Conservation (phyloP, 257 asterid species). For the Rubia yunnanensis region DNA sequence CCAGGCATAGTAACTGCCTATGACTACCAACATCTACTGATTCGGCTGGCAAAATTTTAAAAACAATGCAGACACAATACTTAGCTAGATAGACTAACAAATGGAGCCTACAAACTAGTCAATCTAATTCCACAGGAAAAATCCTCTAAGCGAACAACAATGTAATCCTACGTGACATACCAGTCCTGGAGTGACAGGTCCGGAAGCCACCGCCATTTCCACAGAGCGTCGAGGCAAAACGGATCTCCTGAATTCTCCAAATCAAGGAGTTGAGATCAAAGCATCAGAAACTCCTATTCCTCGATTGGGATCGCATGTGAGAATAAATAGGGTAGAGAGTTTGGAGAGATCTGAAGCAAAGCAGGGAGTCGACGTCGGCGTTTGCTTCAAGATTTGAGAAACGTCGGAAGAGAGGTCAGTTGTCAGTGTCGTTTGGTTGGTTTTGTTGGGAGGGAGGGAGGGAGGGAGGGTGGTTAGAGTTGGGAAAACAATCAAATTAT, state of each 20-base stretch:
- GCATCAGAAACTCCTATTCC: constrained; percentile 4
- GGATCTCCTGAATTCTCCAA: constrained; percentile 7
- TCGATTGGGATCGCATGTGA: constrained; percentile 6
- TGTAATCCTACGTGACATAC: constrained; percentile 19
- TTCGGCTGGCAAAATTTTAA: not conserved
- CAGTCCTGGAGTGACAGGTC: constrained; percentile 68
- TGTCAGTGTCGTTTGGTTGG: constrained; percentile 10
- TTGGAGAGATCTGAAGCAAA: constrained; percentile 42
- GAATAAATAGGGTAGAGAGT: not conserved
- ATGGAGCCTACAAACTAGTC: not conserved
- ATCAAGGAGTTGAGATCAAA: constrained; percentile 10
- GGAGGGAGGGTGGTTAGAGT: not conserved
- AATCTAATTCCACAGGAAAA: not conserved
- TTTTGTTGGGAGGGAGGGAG: not conserved
- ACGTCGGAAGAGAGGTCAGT: constrained; percentile 19
- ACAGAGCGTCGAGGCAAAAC: not conserved
- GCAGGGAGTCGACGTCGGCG: constrained; percentile 40
- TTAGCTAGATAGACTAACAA: not conserved
- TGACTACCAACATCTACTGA: not conserved
- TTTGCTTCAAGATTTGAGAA: constrained; percentile 40
- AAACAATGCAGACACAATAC: not conserved
- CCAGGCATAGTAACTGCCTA: not conserved
- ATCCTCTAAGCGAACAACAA: not conserved
- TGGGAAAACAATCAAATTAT: not conserved
- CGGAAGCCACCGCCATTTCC: constrained; percentile 58